Conservation (phyloP, 208 protist species). For the Trypanosoma lewisi region DNA sequence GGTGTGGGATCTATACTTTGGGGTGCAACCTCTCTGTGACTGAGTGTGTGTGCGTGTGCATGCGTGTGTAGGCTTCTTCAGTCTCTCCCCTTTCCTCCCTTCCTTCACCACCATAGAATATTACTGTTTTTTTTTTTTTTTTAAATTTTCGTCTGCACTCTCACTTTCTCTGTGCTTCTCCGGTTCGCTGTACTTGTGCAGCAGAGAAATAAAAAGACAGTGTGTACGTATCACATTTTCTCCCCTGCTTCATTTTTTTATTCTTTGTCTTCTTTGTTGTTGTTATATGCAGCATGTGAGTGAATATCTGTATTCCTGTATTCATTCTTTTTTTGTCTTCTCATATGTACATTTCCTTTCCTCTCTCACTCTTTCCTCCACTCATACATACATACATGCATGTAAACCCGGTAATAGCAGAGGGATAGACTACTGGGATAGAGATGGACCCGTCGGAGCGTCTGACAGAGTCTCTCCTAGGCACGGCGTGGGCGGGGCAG, state of each 20-base stretch:
- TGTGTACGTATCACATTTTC: too few species aligned
- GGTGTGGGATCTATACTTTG: too few species aligned
- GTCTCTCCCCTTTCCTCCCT: not conserved
- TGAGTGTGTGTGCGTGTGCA: constrained; percentile 2
- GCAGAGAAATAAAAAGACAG: too few species aligned
- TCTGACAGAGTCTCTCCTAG: constrained; percentile 29
- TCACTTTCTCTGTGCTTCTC: not conserved
- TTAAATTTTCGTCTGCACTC: constrained; percentile 8
- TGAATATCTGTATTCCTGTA: too few species aligned
- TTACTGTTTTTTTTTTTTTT: constrained; percentile 15
- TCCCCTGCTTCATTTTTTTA: too few species aligned
- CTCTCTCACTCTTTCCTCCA: not conserved
- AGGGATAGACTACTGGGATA: not conserved
- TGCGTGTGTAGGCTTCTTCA: constrained; percentile 1
- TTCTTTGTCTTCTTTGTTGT: too few species aligned
- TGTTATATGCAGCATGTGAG: too few species aligned
- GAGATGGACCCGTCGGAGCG: constrained; percentile 40
- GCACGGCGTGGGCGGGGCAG: constrained; percentile 47
- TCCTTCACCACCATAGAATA: constrained; percentile 1
- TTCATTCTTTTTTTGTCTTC: constrained; percentile 5
- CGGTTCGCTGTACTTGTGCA: too few species aligned
- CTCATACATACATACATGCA: not conserved
- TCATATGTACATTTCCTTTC: constrained; percentile 10
- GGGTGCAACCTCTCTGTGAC: too few species aligned
- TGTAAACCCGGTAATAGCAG: not conserved